A percentile compares a stretch with the other conserved stretches of the same genome.
These are phyloP conservation scores for Spinacia oleracea DNA, from an alignment of 179 eudicot species.

Conservation along the genomic window DNA sequence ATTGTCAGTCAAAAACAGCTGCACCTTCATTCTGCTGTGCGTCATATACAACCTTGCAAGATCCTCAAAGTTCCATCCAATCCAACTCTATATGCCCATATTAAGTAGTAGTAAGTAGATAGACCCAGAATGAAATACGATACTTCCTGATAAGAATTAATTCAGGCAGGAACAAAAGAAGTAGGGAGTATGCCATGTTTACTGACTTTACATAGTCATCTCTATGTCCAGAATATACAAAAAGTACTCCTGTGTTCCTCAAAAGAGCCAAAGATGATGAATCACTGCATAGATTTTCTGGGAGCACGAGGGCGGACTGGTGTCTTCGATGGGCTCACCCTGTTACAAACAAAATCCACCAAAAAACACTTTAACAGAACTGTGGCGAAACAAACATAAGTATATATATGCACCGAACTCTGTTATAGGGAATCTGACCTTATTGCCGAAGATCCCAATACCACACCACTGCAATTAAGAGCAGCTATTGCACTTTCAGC, in stretches of 20 bases:
- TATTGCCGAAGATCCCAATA: constrained; percentile 44
- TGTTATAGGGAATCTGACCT: constrained; percentile 21
- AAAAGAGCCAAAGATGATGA: constrained; percentile 12
- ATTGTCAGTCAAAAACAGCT: constrained; percentile 22
- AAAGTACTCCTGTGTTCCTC: constrained; percentile 2
- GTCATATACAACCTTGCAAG: constrained; percentile 30
- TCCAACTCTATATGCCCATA: constrained; percentile 22
- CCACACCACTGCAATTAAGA: constrained; percentile 48
- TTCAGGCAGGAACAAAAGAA: constrained; percentile 19
- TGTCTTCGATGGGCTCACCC: constrained; percentile 70
- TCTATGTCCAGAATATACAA: constrained; percentile 33
- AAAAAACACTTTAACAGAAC: neutral
- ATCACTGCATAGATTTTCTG: constrained; percentile 21
- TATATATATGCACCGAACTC: neutral
- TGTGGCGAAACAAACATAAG: neutral
- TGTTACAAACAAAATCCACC: constrained; percentile 14
- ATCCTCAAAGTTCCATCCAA: constrained; percentile 26
- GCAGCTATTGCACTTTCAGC: constrained; percentile 51
- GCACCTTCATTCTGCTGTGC: constrained; percentile 27
- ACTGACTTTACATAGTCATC: constrained; percentile 23
- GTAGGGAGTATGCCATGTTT: constrained; percentile 20
- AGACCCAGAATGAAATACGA: constrained; percentile 12
- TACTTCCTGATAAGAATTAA: neutral
- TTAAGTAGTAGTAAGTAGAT: too few relatives aligned
- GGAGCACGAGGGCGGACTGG: constrained; percentile 55